phyloP scores from a whole-genome alignment of 1,284 basidiomycete genomes.

The Trametes sp. region DNA sequence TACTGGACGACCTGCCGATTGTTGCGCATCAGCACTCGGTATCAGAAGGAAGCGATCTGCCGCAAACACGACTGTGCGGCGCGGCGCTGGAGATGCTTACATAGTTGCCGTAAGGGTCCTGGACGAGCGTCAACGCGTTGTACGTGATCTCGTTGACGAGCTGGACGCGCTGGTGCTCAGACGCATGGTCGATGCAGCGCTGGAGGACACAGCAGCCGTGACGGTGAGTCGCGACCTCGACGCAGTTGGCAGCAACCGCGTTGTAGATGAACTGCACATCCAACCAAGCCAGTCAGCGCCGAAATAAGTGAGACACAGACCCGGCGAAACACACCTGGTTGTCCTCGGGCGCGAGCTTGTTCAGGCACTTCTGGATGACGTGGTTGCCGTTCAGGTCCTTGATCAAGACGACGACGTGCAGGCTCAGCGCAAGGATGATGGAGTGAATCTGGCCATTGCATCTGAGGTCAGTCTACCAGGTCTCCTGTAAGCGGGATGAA shows the following conservation, averaged over 20 bases:
- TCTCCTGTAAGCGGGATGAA: constrained; percentile 47
- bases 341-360: constrained; percentile 97
- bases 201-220: constrained; percentile 99
- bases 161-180: constrained; percentile 94
- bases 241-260: constrained; percentile 97
- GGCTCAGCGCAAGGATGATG: constrained; percentile 95
- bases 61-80: constrained; percentile 1
- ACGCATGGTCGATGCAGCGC: constrained; percentile 98
- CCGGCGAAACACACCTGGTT: constrained; percentile 74
- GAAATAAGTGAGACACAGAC: not conserved
- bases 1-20: constrained; percentile 86
- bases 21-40: constrained; percentile 14
- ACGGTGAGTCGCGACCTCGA: constrained; percentile 99
- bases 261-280: constrained; percentile 95
- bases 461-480: constrained; percentile 75
- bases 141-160: constrained; percentile 99
- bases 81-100: constrained; percentile 64
- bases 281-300: constrained; percentile 3
- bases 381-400: constrained; percentile 99
- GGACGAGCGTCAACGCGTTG: constrained; percentile 96
- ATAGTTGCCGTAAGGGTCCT: constrained; percentile 98
- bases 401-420: constrained; percentile 99
- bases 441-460: constrained; percentile 94
- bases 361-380: constrained; percentile 99
- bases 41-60: constrained; percentile 20